Base-by-base conservation (phyloP, 2,329 filamentous ascomycete genomes). In the Stachybotrys chlorohalonatus region DNA sequence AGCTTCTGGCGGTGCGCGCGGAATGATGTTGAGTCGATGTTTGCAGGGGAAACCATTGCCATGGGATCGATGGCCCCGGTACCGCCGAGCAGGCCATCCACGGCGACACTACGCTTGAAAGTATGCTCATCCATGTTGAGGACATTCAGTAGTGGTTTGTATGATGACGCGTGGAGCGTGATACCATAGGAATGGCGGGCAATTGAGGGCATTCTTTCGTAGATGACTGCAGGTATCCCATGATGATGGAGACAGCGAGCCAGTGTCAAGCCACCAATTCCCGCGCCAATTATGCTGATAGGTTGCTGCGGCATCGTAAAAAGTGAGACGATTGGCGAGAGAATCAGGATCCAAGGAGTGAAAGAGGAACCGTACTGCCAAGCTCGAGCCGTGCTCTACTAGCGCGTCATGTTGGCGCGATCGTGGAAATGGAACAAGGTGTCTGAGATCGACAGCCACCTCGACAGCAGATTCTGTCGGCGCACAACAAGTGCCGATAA, bases 171-270 rank as follows among this genome's bases (percentile, higher is more conserved):
- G 16, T 51, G 49, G 13, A 51, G 54, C 11, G 54, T 55, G 47
- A 55, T 32, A 31, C 54, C 54, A 31, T 55, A 53, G 2, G 30
- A 15, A 39, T 55, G 47, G 39, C 52, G 52, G 30, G 54, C 31
- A 39, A 42, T 49, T 39, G 52, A 46, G 31, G 54, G 39, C 51
- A 55, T 52, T 51, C 32, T 46, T 49, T 53, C 54, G 16, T 55
- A 53, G 16, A 55, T 17, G n/a, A 55, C 51, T 36, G 48, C 54
- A 31, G 51, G 52, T 13, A 55, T 16, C 15, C 52, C 54, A 16
- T 51, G 30, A n/a, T 55, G 49, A 48, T 47, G 54, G 9, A 55
- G 54, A 47, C 54, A 55, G 47, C 54, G 54, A 32, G 51, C 52
- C 31, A 55, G 54, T 13, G 54, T 55, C 13, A 53, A 16, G 31